Evolutionary conservation across 2,329 filamentous ascomycete genomes (phyloP), one percentile per base, ranked within the genome.

Genomic region (Pyrenochaeta sp.): DNA sequence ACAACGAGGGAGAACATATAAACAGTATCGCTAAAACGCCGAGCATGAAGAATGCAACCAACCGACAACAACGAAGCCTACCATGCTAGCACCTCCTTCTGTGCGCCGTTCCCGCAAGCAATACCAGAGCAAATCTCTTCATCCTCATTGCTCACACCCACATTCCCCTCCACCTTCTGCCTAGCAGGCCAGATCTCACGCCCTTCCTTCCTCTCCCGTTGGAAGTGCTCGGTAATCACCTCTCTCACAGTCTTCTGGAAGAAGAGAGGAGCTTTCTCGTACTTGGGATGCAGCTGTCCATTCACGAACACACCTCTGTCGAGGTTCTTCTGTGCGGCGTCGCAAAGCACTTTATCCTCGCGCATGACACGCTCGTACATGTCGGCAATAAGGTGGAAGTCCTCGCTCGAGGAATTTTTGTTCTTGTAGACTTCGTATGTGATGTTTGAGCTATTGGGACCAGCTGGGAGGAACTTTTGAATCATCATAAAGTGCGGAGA

Each of bases 331-430:
- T 89, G 86, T 2, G 85, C 82, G 9, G 80, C 80, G 56, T 80
- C 76, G 75, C 86, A 89, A 27, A 89, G 82, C 24, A 82, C 78
- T 68, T 88, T 88, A 76, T 89, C 87, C 72, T 89, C 87, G 2
- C 81, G 80, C 84, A 88, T 85, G 68, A 89, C 83, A 32, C 84
- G 82, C 72, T 85, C 85, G 76, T 88, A 89, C 72, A 88, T 85
- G 48, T 83, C 76, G 67, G 80, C 82, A 69, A 88, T 85, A 56
- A 79, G 72, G 15, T 81, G 75, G 69, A 89, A 88, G 51, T 86
- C 82, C 25, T 82, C 82, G 15, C 87, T 83, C n/a, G 79, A 81
- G 5, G 85, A 82, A 65, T 83, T 74, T 66, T 84, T 85, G 80
- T 88, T 84, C 54, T 84, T 80, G 79, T 83, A 89, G 52, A 89